A percentile compares a stretch with the other conserved stretches of the same genome.
Conservation (phyloP, 805 yeast species). For the Cyberlindnera maclurae region DNA sequence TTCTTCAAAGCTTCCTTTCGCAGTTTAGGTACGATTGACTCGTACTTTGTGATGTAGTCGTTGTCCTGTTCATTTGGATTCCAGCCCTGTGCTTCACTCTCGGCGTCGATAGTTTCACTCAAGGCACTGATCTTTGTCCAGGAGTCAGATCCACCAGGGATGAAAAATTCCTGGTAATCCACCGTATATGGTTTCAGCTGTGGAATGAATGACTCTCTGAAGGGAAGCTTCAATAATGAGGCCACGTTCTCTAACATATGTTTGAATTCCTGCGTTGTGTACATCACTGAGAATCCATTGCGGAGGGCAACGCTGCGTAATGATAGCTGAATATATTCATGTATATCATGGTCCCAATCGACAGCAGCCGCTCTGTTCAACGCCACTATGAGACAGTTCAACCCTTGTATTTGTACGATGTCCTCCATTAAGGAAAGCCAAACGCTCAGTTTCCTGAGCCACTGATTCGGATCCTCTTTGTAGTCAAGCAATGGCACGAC, state of each 20-base stretch:
- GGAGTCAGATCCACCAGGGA: constrained; percentile 48
- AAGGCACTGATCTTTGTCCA: constrained; percentile 40
- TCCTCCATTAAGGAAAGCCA: constrained; percentile 2
- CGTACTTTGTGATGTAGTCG: constrained; percentile 11
- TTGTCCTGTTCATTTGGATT: constrained; percentile 23
- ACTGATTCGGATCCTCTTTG: constrained; percentile 8
- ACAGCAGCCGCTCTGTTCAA: constrained; percentile 5
- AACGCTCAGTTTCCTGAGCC: constrained; percentile 5
- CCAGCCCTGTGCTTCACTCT: constrained; percentile 15
- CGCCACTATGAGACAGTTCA: constrained; percentile 4
- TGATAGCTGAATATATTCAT: constrained; percentile 29
- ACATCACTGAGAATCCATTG: constrained; percentile 8
- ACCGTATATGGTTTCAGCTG: constrained; percentile 1
- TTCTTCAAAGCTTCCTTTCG: not conserved
- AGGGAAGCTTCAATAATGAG: constrained; percentile 2
- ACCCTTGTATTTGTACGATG: not conserved
- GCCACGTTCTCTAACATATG: constrained; percentile 7
- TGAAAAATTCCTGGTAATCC: constrained; percentile 23
- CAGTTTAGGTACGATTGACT: constrained; percentile 13
- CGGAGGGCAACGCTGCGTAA: constrained; percentile 16
- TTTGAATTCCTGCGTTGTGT: constrained; percentile 3
- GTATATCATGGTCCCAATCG: constrained; percentile 17
- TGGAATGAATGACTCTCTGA: constrained; percentile 1
- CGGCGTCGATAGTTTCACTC: constrained; percentile 28
- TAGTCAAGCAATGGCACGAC: constrained; percentile 16